Conservation (phyloP, 495 filamentous ascomycete species). For the Penicillium crystallinum region DNA sequence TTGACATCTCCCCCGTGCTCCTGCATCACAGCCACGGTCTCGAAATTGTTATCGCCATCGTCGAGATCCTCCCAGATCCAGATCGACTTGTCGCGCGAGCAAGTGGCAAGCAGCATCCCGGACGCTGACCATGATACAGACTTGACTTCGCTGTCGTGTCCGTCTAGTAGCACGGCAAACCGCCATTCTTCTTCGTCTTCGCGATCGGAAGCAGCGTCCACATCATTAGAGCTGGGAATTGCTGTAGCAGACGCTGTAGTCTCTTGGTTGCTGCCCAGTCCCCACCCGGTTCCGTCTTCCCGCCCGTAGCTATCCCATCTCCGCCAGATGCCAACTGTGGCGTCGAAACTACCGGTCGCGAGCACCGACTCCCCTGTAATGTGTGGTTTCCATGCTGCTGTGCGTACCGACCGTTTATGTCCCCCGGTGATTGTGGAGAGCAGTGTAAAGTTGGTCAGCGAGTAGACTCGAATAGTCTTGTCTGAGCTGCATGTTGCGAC, state of each 20-base stretch:
- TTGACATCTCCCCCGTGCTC: conserved; percentile 96
- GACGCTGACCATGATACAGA: conserved; percentile 72
- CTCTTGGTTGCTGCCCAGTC: not conserved
- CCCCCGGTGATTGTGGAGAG: conserved; percentile 78
- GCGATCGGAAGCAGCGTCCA: not conserved
- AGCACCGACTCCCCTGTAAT: conserved; percentile 61
- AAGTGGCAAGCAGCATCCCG: conserved; percentile 81
- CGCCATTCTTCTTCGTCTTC: conserved; percentile 76
- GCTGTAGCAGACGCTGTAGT: conserved; percentile 14
- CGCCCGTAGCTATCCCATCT: conserved; percentile 50
- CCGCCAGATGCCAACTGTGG: conserved; percentile 83
- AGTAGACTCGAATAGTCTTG: conserved; percentile 83
- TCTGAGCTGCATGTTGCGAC: conserved; percentile 83
- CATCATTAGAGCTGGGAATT: not conserved
- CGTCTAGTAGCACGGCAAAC: conserved; percentile 81
- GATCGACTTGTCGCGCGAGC: conserved; percentile 86
- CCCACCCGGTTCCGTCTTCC: conserved; percentile 24
- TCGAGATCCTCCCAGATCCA: conserved; percentile 97
- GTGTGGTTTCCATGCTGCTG: conserved; percentile 78
- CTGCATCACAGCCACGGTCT: conserved; percentile 89
- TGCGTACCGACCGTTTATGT: conserved; percentile 80
- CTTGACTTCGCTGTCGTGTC: conserved; percentile 93
- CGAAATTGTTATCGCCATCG: conserved; percentile 83
- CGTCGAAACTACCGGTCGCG: conserved; percentile 89
- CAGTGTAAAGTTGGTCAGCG: conserved; percentile 69